These are phyloP conservation scores for Eustoma russellianum DNA, from an alignment of 257 asterid genomes.

Conservation along the genomic window DNA sequence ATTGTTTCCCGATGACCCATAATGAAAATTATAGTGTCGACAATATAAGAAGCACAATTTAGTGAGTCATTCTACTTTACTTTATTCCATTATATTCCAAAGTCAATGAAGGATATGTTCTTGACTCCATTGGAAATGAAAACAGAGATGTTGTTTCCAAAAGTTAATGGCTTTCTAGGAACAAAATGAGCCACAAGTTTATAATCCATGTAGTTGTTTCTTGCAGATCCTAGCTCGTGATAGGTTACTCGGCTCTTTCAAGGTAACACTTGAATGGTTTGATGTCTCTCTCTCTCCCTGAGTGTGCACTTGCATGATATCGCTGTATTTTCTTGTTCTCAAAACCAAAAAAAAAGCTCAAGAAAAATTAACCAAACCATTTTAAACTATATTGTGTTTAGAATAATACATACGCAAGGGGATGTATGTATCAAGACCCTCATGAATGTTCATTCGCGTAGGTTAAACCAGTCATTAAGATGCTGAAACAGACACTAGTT, in stretches of 20 bases:
- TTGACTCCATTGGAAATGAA: too few species aligned
- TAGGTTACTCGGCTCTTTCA: constrained; percentile 69
- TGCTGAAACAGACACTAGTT: constrained; percentile 84
- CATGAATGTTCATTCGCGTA: constrained; percentile 20
- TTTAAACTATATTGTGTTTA: background rate
- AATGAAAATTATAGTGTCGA: too few species aligned
- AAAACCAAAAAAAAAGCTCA: background rate
- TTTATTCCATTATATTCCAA: too few species aligned
- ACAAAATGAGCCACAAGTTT: too few species aligned
- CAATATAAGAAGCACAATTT: too few species aligned
- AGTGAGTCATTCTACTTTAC: too few species aligned
- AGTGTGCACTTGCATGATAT: constrained; percentile 4
- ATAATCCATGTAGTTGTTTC: background rate
- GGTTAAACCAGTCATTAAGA: constrained; percentile 84
- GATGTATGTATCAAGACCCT: constrained; percentile 1
- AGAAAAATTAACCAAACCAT: background rate
- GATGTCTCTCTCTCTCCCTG: too few species aligned
- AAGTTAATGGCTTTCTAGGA: too few species aligned
- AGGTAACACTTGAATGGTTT: constrained; percentile 32
- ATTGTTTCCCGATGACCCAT: too few species aligned
- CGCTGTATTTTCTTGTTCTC: constrained; percentile 6
- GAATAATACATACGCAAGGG: background rate
- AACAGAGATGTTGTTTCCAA: too few species aligned
- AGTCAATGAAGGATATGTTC: too few species aligned
- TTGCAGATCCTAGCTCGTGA: constrained; percentile 85